Percentiles rank a stretch among this genome's conserved stretches.
Evolutionary conservation across 139 green algal species (phyloP).

Genomic region (Closterium sp.): DNA sequence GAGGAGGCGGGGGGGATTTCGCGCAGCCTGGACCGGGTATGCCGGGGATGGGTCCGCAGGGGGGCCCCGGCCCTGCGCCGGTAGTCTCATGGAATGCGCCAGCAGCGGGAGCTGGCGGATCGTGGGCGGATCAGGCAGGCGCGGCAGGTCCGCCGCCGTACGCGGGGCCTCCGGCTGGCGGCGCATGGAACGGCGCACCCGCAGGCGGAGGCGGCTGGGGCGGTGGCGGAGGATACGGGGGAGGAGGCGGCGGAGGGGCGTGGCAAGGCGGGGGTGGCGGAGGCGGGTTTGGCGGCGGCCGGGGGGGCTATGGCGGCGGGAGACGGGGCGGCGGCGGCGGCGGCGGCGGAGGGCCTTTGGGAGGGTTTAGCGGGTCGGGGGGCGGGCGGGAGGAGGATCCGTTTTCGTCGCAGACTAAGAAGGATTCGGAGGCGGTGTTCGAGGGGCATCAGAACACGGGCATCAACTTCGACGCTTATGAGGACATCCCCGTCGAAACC

Average conservation of each 20-base stretch:
- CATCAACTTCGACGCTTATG: slow-evolving; percentile 98
- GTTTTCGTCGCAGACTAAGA: slow-evolving; percentile 1
- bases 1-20: slow-evolving; percentile 13
- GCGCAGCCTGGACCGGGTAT: neutral
- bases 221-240: slow-evolving; percentile 19
- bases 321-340: slow-evolving; percentile 5
- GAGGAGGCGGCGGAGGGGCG: slow-evolving; percentile 19
- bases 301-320: slow-evolving; percentile 23
- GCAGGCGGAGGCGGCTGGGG: slow-evolving; percentile 15
- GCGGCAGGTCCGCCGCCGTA: neutral
- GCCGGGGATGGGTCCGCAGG: slow-evolving; percentile 7
- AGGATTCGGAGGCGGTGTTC: slow-evolving; percentile 61
- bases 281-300: slow-evolving; percentile 31
- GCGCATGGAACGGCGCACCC: slow-evolving; percentile 20
- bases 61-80: neutral
- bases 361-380: slow-evolving; percentile 11
- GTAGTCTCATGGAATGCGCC: neutral
- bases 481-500: slow-evolving; percentile 96
- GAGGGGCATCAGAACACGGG: slow-evolving; percentile 81
- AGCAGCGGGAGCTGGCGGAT: neutral
- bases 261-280: slow-evolving; percentile 10
- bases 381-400: slow-evolving; percentile 43
- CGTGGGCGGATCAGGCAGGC: slow-evolving; percentile 2
- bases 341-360: neutral
- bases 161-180: neutral